Evolutionary conservation across 805 yeast genomes (phyloP).

Genomic region (Clavispora vitiphila): DNA sequence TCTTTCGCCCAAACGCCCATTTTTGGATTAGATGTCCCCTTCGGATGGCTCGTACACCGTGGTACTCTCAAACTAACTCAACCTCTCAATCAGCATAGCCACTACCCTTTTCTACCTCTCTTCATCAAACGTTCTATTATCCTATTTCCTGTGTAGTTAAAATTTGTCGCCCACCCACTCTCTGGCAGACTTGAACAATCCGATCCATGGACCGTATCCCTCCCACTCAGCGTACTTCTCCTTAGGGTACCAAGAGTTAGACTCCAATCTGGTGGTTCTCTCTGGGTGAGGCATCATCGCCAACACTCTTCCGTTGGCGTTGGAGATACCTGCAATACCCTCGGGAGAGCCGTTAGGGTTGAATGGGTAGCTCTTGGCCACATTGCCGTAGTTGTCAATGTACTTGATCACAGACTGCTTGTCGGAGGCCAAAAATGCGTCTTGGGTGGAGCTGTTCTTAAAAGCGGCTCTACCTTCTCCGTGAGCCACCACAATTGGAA

Average conservation of each 20-base stretch:
- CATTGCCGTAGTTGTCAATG: constrained; percentile 86
- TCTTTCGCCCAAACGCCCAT: too few species aligned
- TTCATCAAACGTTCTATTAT: not conserved
- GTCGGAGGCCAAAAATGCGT: constrained; percentile 39
- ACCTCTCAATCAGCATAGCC: too few species aligned
- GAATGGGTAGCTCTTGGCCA: constrained; percentile 79
- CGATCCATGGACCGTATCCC: constrained; percentile 92
- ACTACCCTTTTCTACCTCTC: too few species aligned
- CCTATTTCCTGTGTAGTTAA: constrained; percentile 4
- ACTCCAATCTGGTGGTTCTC: constrained; percentile 80
- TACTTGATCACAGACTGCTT: constrained; percentile 68
- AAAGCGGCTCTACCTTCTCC: constrained; percentile 95
- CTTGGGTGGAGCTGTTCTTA: constrained; percentile 37
- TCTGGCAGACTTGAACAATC: constrained; percentile 88
- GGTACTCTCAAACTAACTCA: too few species aligned
- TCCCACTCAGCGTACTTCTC: constrained; percentile 62
- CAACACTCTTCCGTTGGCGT: constrained; percentile 89
- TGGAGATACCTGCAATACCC: constrained; percentile 88
- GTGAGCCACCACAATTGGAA: constrained; percentile 97
- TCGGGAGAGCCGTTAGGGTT: constrained; percentile 95
- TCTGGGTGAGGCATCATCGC: constrained; percentile 99
- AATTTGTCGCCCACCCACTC: constrained; percentile 68
- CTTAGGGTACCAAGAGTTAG: constrained; percentile 86
- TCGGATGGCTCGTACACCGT: too few species aligned
- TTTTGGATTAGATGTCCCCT: too few species aligned